Base-by-base conservation (phyloP, 345 rosid genomes). In the Hypericum androsaemum region DNA sequence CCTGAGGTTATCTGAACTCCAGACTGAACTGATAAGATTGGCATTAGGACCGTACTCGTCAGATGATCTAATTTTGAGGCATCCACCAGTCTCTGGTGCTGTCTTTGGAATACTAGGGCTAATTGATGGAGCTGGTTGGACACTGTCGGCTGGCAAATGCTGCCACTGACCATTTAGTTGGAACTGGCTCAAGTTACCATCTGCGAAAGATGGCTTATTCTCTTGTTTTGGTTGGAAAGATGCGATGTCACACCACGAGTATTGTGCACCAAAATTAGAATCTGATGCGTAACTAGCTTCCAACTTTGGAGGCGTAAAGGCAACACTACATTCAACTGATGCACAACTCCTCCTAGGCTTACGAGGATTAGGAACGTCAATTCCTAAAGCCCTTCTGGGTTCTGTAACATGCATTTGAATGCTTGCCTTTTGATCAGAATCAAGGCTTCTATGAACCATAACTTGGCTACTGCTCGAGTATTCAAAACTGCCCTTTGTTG, bases 231-330 rank as follows among this genome's bases (percentile, higher is more conserved):
- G 64, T 56, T 51, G 70, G 36, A 64, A 22, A 45, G 77, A 73
- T n/a, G 84, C 66, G 73, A 68, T 65, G 58, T 80, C 81, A 47
- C 47, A 53, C 95, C 94, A 81, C 10, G 78, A 9, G 51, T 61
- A 75, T 12, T 37, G 75, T n/a, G 64, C 0, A 5, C 69, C 62
- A 52, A 71, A 65, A 11, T 61, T 58, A 32, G 83, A 66, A 59
- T 67, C 76, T 6, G 73, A 66, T 14, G 63, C 16, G 50, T 69
- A 69, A 57, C 60, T 69, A 22, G 60, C 64, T 47, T 71, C 73
- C 3, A 74, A 61, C 47, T 53, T 71, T n/a, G 59, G 41, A 9
- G 75, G 53, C 3, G 58, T 52, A 56, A 78, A 37, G 39, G 83
- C 64, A 50, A 48, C 69, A 47, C 74, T 75, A 28, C 73, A 75